Evolutionary conservation across 495 filamentous ascomycete species (phyloP).

Genomic region (Podospora pseudocomata): DNA sequence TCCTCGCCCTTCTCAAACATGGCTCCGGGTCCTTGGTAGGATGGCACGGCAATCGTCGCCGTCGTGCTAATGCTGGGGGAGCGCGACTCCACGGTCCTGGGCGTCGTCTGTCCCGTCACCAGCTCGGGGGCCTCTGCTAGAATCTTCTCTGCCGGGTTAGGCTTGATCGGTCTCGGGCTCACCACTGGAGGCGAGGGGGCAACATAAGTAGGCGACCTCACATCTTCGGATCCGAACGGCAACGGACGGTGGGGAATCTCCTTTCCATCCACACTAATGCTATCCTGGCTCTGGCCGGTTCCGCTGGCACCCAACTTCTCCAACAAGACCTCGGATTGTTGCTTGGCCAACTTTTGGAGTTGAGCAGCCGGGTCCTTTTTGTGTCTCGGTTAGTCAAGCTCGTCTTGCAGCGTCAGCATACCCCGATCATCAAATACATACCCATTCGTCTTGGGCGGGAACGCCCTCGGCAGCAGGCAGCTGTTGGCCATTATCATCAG

Average conservation of each 20-base stretch:
- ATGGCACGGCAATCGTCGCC: slow-evolving; percentile 34
- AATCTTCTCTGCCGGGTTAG: slow-evolving; percentile 33
- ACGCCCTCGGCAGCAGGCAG: slow-evolving; percentile 76
- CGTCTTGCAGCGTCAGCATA: slow-evolving; percentile 54
- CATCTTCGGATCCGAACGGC: slow-evolving; percentile 48
- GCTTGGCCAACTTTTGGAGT: slow-evolving; percentile 64
- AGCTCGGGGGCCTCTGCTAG: slow-evolving; percentile 17
- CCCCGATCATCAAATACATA: slow-evolving; percentile 62
- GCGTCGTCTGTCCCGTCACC: not conserved
- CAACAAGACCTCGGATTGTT: slow-evolving; percentile 57
- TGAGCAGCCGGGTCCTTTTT: slow-evolving; percentile 65
- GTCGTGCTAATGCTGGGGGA: slow-evolving; percentile 24
- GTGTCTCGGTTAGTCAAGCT: slow-evolving; percentile 53
- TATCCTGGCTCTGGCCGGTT: slow-evolving; percentile 21
- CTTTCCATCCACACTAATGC: slow-evolving; percentile 16
- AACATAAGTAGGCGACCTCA: slow-evolving; percentile 46
- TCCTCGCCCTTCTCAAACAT: slow-evolving; percentile 48
- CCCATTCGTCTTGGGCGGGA: slow-evolving; percentile 82
- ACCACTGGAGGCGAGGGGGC: slow-evolving; percentile 36
- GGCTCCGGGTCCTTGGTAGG: slow-evolving; percentile 44
- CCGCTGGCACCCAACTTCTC: slow-evolving; percentile 36
- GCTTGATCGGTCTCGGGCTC: slow-evolving; percentile 43
- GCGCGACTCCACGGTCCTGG: slow-evolving; percentile 36
- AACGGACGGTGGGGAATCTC: slow-evolving; percentile 43
- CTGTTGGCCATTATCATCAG: slow-evolving; percentile 44